Evolutionary conservation across 2,329 filamentous ascomycete species (phyloP).

Genomic region (Alternaria triticina): DNA sequence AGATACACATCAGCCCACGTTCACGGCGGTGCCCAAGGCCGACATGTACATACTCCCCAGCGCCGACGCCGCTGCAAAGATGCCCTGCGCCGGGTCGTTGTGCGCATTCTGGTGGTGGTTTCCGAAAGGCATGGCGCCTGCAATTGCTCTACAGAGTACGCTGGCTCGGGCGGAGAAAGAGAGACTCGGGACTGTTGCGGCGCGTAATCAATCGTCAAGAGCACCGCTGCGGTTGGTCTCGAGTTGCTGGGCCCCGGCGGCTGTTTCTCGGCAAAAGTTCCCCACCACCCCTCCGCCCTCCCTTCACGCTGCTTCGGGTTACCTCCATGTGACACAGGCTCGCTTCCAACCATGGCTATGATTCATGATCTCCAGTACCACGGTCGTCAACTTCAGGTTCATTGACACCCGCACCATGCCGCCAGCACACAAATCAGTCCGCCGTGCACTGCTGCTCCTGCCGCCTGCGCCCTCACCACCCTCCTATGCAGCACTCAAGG

Average conservation of each 20-base stretch:
- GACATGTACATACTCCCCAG: constrained; percentile 43
- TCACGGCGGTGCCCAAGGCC: not conserved
- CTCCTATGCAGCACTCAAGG: constrained; percentile 50
- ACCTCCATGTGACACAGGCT: not conserved
- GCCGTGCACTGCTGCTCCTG: constrained; percentile 51
- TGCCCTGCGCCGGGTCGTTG: constrained; percentile 50
- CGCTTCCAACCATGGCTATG: not conserved
- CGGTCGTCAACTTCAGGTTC: not conserved
- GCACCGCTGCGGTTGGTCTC: constrained; percentile 11
- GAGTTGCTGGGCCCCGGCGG: constrained; percentile 5
- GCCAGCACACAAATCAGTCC: constrained; percentile 21
- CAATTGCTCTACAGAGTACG: constrained; percentile 7
- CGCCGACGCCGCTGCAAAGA: constrained; percentile 55
- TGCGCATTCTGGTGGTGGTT: constrained; percentile 42
- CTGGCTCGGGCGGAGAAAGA: constrained; percentile 3
- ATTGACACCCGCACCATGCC: constrained; percentile 32
- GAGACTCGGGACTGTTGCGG: constrained; percentile 14
- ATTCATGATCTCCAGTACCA: not conserved
- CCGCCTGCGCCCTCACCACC: constrained; percentile 52
- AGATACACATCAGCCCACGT: constrained; percentile 7
- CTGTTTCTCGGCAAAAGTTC: constrained; percentile 15
- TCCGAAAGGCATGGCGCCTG: constrained; percentile 48
- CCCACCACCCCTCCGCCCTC: constrained; percentile 15
- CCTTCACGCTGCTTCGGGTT: constrained; percentile 2
- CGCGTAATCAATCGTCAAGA: constrained; percentile 10